Evolutionary conservation across 805 yeast genomes (phyloP).

Genomic region (Torulaspora franciscae): DNA sequence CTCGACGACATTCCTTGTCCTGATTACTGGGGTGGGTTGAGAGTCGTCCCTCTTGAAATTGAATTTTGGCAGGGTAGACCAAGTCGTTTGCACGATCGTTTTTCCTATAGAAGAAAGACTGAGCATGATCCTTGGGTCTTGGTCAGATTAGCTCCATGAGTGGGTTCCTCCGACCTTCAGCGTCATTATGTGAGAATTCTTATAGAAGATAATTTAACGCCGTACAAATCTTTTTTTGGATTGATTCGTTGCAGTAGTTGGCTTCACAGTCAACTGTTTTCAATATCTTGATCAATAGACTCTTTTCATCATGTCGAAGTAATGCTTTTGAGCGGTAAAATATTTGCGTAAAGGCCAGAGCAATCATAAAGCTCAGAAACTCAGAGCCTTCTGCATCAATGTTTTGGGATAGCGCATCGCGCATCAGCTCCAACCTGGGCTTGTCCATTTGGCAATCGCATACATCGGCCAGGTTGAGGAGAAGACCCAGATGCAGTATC

Average conservation of each 20-base stretch:
- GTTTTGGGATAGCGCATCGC: background rate
- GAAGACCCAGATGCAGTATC: conserved; percentile 20
- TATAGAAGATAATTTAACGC: conserved; percentile 13
- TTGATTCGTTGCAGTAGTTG: conserved; percentile 13
- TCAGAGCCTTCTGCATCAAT: conserved; percentile 2
- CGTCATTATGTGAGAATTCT: background rate
- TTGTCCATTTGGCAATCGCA: background rate
- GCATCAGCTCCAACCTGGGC: conserved; percentile 4
- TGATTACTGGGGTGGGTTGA: conserved; percentile 91
- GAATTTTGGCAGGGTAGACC: conserved; percentile 98
- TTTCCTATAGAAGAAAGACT: conserved; percentile 58
- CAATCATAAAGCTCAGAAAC: conserved; percentile 13
- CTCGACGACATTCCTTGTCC: conserved; percentile 78
- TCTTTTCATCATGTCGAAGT: conserved; percentile 3
- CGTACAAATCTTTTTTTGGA: conserved; percentile 11
- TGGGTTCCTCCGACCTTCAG: background rate
- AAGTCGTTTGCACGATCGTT: conserved; percentile 85
- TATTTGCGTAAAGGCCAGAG: conserved; percentile 17
- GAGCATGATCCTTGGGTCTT: conserved; percentile 55
- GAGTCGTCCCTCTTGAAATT: conserved; percentile 80
- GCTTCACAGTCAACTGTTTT: conserved; percentile 10
- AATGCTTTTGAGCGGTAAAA: background rate
- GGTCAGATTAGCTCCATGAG: conserved; percentile 66
- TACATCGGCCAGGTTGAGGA: conserved; percentile 13
- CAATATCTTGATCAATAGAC: conserved; percentile 2